Conservation (phyloP, 129 eudicot species). For the Calendula officinalis region DNA sequence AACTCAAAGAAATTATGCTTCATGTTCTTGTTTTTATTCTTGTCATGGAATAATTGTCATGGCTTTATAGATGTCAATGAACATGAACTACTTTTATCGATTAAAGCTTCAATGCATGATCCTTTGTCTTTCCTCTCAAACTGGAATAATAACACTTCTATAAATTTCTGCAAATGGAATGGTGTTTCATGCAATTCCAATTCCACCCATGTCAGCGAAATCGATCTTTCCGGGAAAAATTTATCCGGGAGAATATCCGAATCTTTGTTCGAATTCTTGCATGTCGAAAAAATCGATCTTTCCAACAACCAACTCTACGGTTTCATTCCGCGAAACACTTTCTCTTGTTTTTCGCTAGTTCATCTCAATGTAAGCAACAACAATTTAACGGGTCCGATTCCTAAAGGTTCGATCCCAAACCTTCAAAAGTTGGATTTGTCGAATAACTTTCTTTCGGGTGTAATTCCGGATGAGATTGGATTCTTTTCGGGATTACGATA, state of each 20-base stretch:
- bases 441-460: constrained; percentile 62
- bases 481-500: constrained; percentile 37
- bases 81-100: constrained; percentile 49
- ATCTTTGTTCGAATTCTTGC: constrained; percentile 47
- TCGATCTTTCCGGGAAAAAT: constrained; percentile 61
- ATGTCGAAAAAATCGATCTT: constrained; percentile 54
- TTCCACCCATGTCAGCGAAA: constrained; percentile 41
- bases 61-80: constrained; percentile 24
- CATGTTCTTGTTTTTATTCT: constrained; percentile 39
- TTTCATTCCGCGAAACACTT: constrained; percentile 41
- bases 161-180: constrained; percentile 60
- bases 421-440: constrained; percentile 68
- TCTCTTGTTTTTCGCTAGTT: constrained; percentile 46
- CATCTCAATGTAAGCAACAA: constrained; percentile 75
- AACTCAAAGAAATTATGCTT: constrained; percentile 19
- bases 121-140: constrained; percentile 53
- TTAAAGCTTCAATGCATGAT: constrained; percentile 63
- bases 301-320: constrained; percentile 65
- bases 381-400: constrained; percentile 60
- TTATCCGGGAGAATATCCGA: constrained; percentile 56
- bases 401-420: constrained; percentile 32
- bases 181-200: constrained; percentile 60
- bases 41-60: constrained; percentile 33
- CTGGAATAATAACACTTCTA: constrained; percentile 61
- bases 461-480: constrained; percentile 61